Percentiles rank a stretch among this genome's conserved stretches.
Conservation (phyloP, 176 grass and related monocot genomes). For the Carex scoparia region DNA sequence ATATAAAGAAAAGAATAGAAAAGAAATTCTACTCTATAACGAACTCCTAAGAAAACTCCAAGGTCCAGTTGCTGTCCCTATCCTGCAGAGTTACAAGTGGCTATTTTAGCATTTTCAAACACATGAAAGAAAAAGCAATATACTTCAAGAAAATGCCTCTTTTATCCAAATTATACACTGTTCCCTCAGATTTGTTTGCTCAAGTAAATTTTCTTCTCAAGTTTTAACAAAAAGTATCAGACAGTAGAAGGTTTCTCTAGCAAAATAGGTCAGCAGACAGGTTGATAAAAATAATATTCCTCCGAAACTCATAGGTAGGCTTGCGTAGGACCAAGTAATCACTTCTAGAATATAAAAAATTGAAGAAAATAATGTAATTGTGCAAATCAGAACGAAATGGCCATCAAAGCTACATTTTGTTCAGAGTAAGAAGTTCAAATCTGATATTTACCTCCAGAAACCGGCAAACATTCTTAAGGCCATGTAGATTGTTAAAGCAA, state of each 20-base stretch:
- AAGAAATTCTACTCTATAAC: background rate
- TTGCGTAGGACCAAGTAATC: background rate
- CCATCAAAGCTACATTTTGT: background rate
- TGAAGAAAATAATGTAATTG: background rate
- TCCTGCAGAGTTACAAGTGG: slow-evolving; percentile 37
- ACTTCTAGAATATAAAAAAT: background rate
- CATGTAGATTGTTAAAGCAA: slow-evolving; percentile 97
- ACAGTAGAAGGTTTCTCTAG: background rate
- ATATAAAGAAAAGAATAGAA: background rate
- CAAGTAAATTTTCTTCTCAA: background rate
- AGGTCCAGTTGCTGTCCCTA: slow-evolving; percentile 70
- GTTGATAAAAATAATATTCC: background rate
- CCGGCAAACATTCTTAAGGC: slow-evolving; percentile 79
- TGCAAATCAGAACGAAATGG: background rate
- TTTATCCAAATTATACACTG: background rate
- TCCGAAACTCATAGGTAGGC: background rate
- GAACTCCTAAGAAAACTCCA: slow-evolving; percentile 58
- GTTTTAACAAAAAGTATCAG: background rate
- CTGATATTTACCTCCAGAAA: slow-evolving; percentile 72
- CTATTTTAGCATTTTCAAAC: background rate
- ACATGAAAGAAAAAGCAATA: background rate
- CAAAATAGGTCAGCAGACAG: background rate
- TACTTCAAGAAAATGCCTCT: background rate
- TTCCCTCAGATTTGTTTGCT: background rate
- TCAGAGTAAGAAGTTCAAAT: slow-evolving; percentile 9